These are phyloP conservation scores for Suhomyces yuchorum DNA, from an alignment of 1,139 yeast species.

Conservation along the genomic window DNA sequence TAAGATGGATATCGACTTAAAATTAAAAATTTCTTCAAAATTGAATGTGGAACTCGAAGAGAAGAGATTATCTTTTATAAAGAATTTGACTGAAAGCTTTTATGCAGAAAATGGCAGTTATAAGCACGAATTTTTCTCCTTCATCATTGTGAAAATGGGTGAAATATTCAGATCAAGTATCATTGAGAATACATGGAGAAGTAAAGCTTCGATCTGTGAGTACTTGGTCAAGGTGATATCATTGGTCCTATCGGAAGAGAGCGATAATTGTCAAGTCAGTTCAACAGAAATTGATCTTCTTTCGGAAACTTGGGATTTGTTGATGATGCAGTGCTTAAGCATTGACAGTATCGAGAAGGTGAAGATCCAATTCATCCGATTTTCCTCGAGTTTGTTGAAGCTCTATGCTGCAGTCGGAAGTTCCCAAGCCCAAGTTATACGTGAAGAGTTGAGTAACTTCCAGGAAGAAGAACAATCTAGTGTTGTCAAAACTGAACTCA, in stretches of 20 bases:
- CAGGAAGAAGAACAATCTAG: conserved; percentile 29
- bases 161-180: conserved; percentile 29
- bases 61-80: conserved; percentile 33
- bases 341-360: conserved; percentile 63
- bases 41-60: conserved; percentile 40
- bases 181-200: conserved; percentile 60
- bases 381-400: conserved; percentile 26
- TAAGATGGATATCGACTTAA: conserved; percentile 29
- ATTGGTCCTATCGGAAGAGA: not conserved
- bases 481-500: conserved; percentile 21
- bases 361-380: conserved; percentile 49
- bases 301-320: conserved; percentile 26
- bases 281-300: conserved; percentile 18
- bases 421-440: conserved; percentile 18
- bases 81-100: conserved; percentile 35
- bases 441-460: conserved; percentile 28
- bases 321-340: conserved; percentile 36
- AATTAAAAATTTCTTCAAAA: conserved; percentile 29
- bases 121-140: conserved; percentile 25
- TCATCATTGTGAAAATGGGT: conserved; percentile 26
- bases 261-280: too few relatives aligned
- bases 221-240: conserved; percentile 18
- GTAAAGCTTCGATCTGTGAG: conserved; percentile 51
- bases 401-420: conserved; percentile 19
- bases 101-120: conserved; percentile 21